phyloP scores from a whole-genome alignment of 768 basidiomycete genomes.

The Lactifluus piperatus region DNA sequence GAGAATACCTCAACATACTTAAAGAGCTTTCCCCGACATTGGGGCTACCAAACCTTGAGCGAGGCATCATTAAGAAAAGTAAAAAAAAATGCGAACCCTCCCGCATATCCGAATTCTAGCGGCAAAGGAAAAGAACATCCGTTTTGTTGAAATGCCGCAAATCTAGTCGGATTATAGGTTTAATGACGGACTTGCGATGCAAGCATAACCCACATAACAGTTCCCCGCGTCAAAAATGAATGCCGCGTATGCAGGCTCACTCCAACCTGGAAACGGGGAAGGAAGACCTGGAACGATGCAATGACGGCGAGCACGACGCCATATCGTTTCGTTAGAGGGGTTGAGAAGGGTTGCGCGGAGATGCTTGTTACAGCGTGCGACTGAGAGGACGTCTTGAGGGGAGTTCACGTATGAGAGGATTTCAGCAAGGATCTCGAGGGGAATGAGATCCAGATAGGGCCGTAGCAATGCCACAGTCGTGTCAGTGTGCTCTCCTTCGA shows the following conservation, averaged over 20 bases:
- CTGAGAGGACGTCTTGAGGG: constrained; percentile 47
- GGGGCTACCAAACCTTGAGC: not conserved
- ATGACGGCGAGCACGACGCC: constrained; percentile 42
- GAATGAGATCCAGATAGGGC: constrained; percentile 32
- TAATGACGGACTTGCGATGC: not conserved
- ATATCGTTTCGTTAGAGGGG: constrained; percentile 43
- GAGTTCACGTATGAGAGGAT: constrained; percentile 46
- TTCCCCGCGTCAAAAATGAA: constrained; percentile 50
- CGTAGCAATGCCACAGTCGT: not conserved
- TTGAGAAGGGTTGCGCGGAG: constrained; percentile 44
- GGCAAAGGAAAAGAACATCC: constrained; percentile 12
- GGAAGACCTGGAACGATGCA: constrained; percentile 33
- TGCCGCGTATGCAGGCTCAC: constrained; percentile 54
- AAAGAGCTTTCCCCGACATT: not conserved
- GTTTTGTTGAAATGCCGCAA: constrained; percentile 32
- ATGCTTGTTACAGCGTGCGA: constrained; percentile 49
- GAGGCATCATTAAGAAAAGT: not conserved
- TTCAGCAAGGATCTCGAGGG: constrained; percentile 57
- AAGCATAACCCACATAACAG: constrained; percentile 40
- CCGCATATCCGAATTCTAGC: constrained; percentile 10
- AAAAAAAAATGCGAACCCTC: not conserved
- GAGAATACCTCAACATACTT: not conserved
- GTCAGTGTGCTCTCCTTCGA: not conserved
- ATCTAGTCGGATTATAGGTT: not conserved
- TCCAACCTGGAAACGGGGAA: constrained; percentile 35